Evolutionary conservation across 78 protist genomes (phyloP).

Genomic region (Protostelium mycophagum): DNA sequence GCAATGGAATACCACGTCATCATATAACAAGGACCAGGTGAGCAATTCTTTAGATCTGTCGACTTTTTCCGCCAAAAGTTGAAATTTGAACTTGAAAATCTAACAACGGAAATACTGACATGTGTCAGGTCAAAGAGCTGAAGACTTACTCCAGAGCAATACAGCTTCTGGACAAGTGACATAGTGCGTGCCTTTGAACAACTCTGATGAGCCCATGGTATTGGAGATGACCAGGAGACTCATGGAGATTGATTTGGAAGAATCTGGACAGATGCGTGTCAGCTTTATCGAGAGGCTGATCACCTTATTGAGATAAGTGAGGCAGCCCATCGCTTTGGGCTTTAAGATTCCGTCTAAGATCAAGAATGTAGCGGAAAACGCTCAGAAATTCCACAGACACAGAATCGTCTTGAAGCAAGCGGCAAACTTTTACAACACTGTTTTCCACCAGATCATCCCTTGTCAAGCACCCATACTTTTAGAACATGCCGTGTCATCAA

Average conservation of each 20-base stretch:
- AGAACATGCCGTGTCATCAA: neutral
- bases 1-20: constrained; percentile 18
- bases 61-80: too few relatives aligned
- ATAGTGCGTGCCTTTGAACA: too few relatives aligned
- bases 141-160: too few relatives aligned
- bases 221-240: constrained; percentile 14
- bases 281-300: constrained; percentile 68
- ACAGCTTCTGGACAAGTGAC: too few relatives aligned
- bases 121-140: too few relatives aligned
- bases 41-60: too few relatives aligned
- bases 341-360: constrained; percentile 23
- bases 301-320: constrained; percentile 64
- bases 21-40: constrained; percentile 4
- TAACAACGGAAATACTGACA: too few relatives aligned
- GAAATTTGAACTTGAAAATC: too few relatives aligned
- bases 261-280: constrained; percentile 48
- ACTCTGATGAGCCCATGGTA: too few relatives aligned
- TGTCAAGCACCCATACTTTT: constrained; percentile 61
- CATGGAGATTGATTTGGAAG: constrained; percentile 16
- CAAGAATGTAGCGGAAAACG: constrained; percentile 17
- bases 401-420: constrained; percentile 66
- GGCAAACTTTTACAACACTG: constrained; percentile 78
- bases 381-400: constrained; percentile 31
- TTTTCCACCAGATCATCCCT: constrained; percentile 53
- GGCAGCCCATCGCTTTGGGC: constrained; percentile 68